phyloP scores from a whole-genome alignment of 371 early-diverging fungal genomes.

The Chytridiales sp. region DNA sequence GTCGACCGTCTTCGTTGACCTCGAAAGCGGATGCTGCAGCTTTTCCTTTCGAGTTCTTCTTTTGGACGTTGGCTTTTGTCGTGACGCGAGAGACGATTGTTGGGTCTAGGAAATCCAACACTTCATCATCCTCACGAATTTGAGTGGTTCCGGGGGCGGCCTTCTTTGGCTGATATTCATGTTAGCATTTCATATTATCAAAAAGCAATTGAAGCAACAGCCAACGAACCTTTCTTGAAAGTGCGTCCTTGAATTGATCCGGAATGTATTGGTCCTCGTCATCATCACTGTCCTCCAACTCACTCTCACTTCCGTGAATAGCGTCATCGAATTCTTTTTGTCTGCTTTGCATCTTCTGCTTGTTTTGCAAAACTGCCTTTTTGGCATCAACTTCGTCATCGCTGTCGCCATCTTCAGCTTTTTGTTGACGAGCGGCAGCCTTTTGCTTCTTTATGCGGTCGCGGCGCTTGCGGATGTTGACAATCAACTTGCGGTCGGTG shows the following conservation, averaged over 20 bases:
- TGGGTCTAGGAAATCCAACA: conserved; percentile 90
- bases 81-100: conserved; percentile 77
- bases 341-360: conserved; percentile 37
- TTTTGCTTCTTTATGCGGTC: conserved; percentile 81
- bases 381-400: conserved; percentile 58
- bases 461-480: conserved; percentile 90
- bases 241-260: conserved; percentile 30
- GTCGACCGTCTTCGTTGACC: conserved; percentile 71
- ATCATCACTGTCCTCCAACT: conserved; percentile 61
- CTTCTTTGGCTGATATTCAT: conserved; percentile 10
- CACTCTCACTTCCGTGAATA: conserved; percentile 87
- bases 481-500: conserved; percentile 81
- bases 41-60: conserved; percentile 2
- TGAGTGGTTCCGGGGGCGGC: conserved; percentile 21
- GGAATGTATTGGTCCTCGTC: conserved; percentile 42
- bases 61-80: conserved; percentile 25
- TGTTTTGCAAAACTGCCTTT: conserved; percentile 31
- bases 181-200: neutral
- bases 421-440: conserved; percentile 40
- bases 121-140: conserved; percentile 60
- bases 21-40: conserved; percentile 49
- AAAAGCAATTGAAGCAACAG: neutral
- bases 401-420: conserved; percentile 18
- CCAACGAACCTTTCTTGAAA: conserved; percentile 6
- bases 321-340: conserved; percentile 86